Evolutionary conservation across 2,329 filamentous ascomycete species (phyloP), one percentile per base, ranked within the genome.

Genomic region (Aspergillus sergii): DNA sequence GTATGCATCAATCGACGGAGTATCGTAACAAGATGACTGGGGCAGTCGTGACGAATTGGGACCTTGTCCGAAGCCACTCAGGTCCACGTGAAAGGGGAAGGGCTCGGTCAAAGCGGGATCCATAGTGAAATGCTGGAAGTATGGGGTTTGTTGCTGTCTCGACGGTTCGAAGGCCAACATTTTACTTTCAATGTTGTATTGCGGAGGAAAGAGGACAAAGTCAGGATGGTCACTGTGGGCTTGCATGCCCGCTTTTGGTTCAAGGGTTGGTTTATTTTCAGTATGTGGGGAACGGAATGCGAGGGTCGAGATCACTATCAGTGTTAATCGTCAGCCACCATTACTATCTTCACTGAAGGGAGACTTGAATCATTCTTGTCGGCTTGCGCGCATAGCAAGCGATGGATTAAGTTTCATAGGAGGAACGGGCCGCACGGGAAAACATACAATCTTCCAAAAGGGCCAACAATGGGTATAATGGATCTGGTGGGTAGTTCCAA

Each of bases 161-260:
- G 73, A 68, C 34, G 72, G 64, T 61, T 78, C 74, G 26, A 77
- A 32, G n/a, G 75, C 73, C 58, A 78, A 63, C 75, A 77, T 78
- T 50, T 61, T 63, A 67, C 53, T 45, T 39, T 64, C 54, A 62
- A 61, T 36, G 41, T 56, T 55, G 45, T 57, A 58, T 60, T 63
- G 62, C 14, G 61, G 45, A 51, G 65, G 65, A 41, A 65, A 71
- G 16, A 71, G 65, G 56, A 69, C 63, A 54, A 71, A 72, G 41
- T 72, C 69, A 56, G 63, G 30, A 32, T 60, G 61, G n/a, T 60
- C 58, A 19, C 28, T 50, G 51, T 66, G 68, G 55, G 36, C 66
- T 63, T 69, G 67, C 70, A 71, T 71, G 61, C 61, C 60, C 63
- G 58, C 58, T 53, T 56, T 43, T 54, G 39, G 61, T 41, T 60